A percentile compares a stretch with the other conserved stretches of the same genome.
These are phyloP conservation scores for Ustilago bromivora DNA, from an alignment of 1,284 basidiomycete genomes.

Conservation along the genomic window DNA sequence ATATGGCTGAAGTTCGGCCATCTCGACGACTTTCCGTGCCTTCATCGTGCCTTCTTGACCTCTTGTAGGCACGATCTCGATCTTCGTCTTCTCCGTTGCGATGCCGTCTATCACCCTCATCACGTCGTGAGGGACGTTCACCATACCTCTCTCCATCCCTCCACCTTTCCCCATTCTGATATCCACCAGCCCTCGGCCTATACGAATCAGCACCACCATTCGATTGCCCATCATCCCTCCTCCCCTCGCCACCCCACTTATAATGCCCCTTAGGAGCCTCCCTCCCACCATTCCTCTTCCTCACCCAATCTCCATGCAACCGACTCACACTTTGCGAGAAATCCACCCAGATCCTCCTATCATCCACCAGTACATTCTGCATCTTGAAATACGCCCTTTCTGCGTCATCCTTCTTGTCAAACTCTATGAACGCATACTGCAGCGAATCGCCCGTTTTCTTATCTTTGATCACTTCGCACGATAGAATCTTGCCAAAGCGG, in stretches of 20 bases:
- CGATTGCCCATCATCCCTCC: neutral
- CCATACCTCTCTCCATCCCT: neutral
- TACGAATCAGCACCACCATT: conserved; percentile 17
- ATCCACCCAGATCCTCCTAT: conserved; percentile 98
- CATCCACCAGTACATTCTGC: conserved; percentile 99
- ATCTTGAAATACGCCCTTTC: conserved; percentile 99
- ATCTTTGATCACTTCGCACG: conserved; percentile 95
- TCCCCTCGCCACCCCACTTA: conserved; percentile 4
- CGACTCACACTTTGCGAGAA: conserved; percentile 82
- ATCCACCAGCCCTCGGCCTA: conserved; percentile 8
- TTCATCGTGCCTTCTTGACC: conserved; percentile 15
- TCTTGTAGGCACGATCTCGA: conserved; percentile 15
- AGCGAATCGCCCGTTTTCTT: conserved; percentile 94
- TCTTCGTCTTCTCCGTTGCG: too few species aligned
- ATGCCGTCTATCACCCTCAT: conserved; percentile 14
- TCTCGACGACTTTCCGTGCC: conserved; percentile 4
- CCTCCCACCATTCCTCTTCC: conserved; percentile 59
- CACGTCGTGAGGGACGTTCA: too few species aligned
- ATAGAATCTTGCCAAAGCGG: conserved; percentile 92
- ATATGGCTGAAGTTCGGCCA: neutral
- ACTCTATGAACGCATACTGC: conserved; percentile 99
- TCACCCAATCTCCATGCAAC: conserved; percentile 72
- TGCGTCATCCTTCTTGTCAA: conserved; percentile 89
- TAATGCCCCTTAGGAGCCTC: conserved; percentile 60
- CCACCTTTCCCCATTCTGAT: neutral